Conservation (phyloP, 2,329 filamentous ascomycete genomes). For the Hypoxylon sp. region DNA sequence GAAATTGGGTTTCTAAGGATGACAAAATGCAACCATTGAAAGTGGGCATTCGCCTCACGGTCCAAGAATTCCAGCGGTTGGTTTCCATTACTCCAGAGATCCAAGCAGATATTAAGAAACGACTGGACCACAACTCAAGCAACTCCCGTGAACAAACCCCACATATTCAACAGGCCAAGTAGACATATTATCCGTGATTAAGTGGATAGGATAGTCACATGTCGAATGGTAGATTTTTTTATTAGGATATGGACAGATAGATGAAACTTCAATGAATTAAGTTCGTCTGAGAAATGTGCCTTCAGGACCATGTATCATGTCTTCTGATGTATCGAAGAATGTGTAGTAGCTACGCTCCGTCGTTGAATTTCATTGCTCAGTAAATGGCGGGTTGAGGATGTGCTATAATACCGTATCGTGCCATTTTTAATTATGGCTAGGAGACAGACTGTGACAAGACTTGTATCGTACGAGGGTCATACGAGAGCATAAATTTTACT, state of each 20-base stretch:
- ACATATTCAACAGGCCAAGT: neutral
- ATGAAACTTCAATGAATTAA: neutral
- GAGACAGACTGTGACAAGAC: neutral
- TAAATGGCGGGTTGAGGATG: neutral
- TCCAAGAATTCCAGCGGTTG: slow-evolving; percentile 7
- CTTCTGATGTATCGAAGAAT: neutral
- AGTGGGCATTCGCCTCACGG: neutral
- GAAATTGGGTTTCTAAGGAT: neutral
- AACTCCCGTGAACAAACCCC: neutral
- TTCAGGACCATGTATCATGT: neutral
- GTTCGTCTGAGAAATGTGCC: neutral
- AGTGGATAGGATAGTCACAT: neutral
- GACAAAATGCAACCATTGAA: neutral
- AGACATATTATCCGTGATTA: neutral
- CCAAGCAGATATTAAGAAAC: neutral
- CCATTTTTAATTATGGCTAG: neutral
- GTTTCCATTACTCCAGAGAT: slow-evolving; percentile 6
- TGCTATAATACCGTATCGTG: neutral
- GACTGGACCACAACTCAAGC: neutral
- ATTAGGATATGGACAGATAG: too few species aligned
- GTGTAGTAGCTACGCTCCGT: neutral
- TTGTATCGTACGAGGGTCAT: neutral
- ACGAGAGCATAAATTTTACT: neutral
- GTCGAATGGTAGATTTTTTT: neutral
- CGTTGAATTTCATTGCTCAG: neutral